phyloP scores from a whole-genome alignment of 306 rosid species.

The Dalbergia cochinchinensis region DNA sequence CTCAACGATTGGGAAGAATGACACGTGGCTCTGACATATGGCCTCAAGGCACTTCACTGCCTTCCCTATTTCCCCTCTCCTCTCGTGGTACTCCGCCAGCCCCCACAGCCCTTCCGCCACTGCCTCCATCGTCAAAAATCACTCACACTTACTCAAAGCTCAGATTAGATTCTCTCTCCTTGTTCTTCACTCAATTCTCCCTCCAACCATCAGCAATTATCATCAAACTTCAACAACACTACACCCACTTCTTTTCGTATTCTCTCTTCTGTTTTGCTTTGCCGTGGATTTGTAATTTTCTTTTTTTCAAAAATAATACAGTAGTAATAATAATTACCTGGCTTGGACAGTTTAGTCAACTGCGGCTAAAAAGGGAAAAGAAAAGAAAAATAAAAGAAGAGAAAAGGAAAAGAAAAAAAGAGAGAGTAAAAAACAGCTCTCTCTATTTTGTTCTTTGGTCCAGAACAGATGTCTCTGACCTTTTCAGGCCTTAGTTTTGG shows the following conservation, averaged over 20 bases:
- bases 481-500: too few relatives aligned
- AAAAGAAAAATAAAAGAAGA: neutral
- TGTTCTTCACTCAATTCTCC: neutral
- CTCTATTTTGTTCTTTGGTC: too few relatives aligned
- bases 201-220: neutral
- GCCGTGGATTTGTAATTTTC: neutral
- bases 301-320: neutral
- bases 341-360: neutral
- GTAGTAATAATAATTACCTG: neutral
- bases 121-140: slow-evolving; percentile 66
- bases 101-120: slow-evolving; percentile 96
- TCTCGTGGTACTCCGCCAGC: slow-evolving; percentile 79
- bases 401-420: neutral
- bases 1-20: slow-evolving; percentile 90
- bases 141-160: neutral
- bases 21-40: slow-evolving; percentile 80
- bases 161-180: neutral
- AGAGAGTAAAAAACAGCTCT: neutral
- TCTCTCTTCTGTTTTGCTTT: neutral
- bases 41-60: slow-evolving; percentile 93
- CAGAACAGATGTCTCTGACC: too few relatives aligned
- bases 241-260: neutral
- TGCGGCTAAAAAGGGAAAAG: neutral
- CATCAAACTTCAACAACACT: neutral
- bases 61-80: slow-evolving; percentile 74